Evolutionary conservation across 345 rosid species (phyloP).

Genomic region (Aethionema arabicum): DNA sequence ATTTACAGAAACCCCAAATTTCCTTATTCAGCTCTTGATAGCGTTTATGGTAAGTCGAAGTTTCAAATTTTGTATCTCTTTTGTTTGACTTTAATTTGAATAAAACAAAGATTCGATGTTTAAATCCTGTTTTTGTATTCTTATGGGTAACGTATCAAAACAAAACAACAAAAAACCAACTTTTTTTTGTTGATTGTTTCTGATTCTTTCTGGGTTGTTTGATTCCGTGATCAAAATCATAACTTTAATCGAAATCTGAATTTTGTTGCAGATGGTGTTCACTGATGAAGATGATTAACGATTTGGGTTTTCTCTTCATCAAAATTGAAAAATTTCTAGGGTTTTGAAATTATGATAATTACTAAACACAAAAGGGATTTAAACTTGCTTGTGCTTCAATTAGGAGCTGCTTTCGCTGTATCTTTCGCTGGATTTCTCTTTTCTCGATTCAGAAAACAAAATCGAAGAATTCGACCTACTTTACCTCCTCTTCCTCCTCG

Average conservation of each 20-base stretch:
- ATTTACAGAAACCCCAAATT: neutral
- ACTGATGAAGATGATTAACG: conserved; percentile 7
- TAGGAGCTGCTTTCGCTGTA: conserved; percentile 70
- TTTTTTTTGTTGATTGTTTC: conserved; percentile 7
- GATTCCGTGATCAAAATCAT: conserved; percentile 8
- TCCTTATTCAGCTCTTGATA: neutral
- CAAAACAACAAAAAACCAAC: neutral
- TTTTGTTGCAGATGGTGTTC: conserved; percentile 20
- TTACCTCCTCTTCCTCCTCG: conserved; percentile 34
- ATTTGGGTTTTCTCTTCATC: neutral
- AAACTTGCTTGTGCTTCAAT: conserved; percentile 50
- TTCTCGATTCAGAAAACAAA: conserved; percentile 46
- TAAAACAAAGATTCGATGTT: conserved; percentile 22
- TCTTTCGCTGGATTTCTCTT: conserved; percentile 72
- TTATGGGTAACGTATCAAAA: neutral
- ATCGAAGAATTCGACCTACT: conserved; percentile 39
- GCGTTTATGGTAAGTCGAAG: conserved; percentile 24
- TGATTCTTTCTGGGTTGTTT: conserved; percentile 14
- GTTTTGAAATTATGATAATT: conserved; percentile 26
- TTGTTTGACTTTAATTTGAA: conserved; percentile 14
- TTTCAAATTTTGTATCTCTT: neutral
- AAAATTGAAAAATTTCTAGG: neutral
- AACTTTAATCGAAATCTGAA: conserved; percentile 12
- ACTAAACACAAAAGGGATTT: conserved; percentile 51
- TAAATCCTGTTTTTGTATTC: conserved; percentile 9